These are phyloP conservation scores for Tuber brumale DNA, from an alignment of 495 filamentous ascomycete genomes.

Conservation along the genomic window DNA sequence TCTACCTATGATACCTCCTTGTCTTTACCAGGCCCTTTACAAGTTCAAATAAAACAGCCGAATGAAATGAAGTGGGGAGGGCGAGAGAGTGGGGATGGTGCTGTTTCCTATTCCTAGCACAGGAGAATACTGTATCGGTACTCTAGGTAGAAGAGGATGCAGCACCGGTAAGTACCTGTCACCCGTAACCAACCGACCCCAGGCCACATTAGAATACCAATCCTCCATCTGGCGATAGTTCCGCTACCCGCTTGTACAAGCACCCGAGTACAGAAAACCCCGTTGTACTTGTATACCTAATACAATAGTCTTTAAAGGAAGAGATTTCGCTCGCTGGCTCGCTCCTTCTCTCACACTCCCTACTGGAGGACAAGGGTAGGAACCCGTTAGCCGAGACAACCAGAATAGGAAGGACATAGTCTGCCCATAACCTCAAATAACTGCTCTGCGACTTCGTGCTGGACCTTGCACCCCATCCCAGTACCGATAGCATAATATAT, in stretches of 20 bases:
- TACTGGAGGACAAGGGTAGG: neutral
- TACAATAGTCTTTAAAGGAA: neutral
- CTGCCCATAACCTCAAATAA: neutral
- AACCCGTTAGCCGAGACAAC: neutral
- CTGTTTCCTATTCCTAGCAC: neutral
- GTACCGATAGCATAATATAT: too few relatives aligned
- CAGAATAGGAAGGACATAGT: neutral
- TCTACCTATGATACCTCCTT: neutral
- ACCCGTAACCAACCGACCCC: neutral
- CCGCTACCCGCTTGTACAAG: neutral
- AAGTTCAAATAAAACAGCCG: neutral
- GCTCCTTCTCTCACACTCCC: neutral
- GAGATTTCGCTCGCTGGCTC: neutral
- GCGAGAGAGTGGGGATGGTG: neutral
- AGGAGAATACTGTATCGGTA: neutral
- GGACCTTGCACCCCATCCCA: neutral
- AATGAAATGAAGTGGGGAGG: neutral
- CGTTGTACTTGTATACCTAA: neutral
- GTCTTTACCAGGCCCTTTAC: neutral
- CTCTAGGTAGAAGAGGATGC: neutral
- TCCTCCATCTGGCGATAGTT: neutral
- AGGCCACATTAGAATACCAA: neutral
- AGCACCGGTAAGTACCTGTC: neutral
- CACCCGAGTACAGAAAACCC: neutral
- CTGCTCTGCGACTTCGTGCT: neutral